These are phyloP conservation scores for Sordaria brevicollis DNA, from an alignment of 495 filamentous ascomycete genomes.

Conservation along the genomic window DNA sequence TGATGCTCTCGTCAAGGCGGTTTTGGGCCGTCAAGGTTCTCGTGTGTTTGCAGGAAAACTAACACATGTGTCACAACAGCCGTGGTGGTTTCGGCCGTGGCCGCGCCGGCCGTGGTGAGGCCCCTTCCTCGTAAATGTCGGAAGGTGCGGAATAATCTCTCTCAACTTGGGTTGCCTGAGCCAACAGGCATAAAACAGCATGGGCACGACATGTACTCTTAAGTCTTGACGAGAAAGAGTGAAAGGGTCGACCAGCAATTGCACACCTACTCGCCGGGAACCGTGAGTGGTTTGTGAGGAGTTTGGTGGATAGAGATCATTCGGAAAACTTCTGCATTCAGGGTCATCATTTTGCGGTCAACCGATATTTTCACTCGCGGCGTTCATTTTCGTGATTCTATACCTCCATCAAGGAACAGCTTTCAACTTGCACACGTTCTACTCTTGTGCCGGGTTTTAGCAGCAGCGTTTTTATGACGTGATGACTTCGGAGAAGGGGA, in stretches of 20 bases:
- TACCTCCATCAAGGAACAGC: not conserved
- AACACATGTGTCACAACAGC: constrained; percentile 34
- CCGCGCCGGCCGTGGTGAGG: constrained; percentile 61
- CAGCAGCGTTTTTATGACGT: not conserved
- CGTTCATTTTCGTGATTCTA: not conserved
- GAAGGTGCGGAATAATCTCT: constrained; percentile 17
- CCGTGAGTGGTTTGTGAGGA: constrained; percentile 27
- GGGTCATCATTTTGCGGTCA: constrained; percentile 27
- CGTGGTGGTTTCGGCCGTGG: constrained; percentile 92
- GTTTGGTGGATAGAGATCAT: constrained; percentile 32
- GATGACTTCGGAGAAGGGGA: not conserved
- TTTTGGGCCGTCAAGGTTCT: not conserved
- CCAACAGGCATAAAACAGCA: constrained; percentile 25
- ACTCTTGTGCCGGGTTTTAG: not conserved
- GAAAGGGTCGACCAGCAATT: constrained; percentile 21
- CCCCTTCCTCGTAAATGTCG: constrained; percentile 55
- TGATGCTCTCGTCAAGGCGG: not conserved
- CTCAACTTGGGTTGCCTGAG: constrained; percentile 26
- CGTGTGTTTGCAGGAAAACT: constrained; percentile 5
- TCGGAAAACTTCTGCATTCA: constrained; percentile 30
- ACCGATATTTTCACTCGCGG: constrained; percentile 19
- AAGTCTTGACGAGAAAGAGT: constrained; percentile 27
- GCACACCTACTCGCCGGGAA: constrained; percentile 20
- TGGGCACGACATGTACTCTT: constrained; percentile 41
- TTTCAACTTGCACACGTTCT: not conserved